A percentile compares a stretch with the other conserved stretches of the same genome.
Evolutionary conservation across 2,329 filamentous ascomycete genomes (phyloP).

Genomic region (Ambrosiella beaveri): DNA sequence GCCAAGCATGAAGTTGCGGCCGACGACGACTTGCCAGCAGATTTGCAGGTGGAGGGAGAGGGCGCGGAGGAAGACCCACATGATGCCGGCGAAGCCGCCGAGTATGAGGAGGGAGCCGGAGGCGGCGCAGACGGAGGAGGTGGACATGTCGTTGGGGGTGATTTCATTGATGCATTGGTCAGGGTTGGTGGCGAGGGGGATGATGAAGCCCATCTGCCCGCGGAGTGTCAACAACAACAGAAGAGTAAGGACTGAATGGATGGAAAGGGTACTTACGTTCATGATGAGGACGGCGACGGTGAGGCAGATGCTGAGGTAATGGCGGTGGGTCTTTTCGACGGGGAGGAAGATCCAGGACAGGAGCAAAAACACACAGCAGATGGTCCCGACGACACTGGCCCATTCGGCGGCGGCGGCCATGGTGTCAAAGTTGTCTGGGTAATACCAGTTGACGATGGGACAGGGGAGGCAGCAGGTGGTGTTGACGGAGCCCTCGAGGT

Average conservation of each 20-base stretch:
- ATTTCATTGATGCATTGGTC: slow-evolving; percentile 77
- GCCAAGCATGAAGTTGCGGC: slow-evolving; percentile 74
- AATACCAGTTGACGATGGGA: slow-evolving; percentile 64
- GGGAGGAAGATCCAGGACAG: slow-evolving; percentile 66
- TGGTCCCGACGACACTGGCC: slow-evolving; percentile 58
- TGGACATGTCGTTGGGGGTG: slow-evolving; percentile 84
- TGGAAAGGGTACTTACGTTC: slow-evolving; percentile 40
- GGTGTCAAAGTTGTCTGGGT: slow-evolving; percentile 40
- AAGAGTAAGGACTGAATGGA: not conserved
- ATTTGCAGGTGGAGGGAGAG: slow-evolving; percentile 92
- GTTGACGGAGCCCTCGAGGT: slow-evolving; percentile 22
- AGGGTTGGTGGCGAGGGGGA: slow-evolving; percentile 64
- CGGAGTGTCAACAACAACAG: too few species aligned
- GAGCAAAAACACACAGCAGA: slow-evolving; percentile 59
- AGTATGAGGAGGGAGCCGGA: slow-evolving; percentile 75
- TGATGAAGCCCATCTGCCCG: slow-evolving; percentile 65
- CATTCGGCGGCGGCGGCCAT: slow-evolving; percentile 58
- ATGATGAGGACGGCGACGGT: slow-evolving; percentile 60
- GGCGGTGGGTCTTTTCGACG: slow-evolving; percentile 73
- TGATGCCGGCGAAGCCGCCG: slow-evolving; percentile 66
- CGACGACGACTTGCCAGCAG: slow-evolving; percentile 88
- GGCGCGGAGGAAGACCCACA: slow-evolving; percentile 85
- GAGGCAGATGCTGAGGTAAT: slow-evolving; percentile 83
- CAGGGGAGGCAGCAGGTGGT: slow-evolving; percentile 76
- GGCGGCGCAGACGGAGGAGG: slow-evolving; percentile 64